Evolutionary conservation across 257 asterid species (phyloP), one percentile per base, ranked within the genome.

Genomic region (Capsicum rhomboideum): DNA sequence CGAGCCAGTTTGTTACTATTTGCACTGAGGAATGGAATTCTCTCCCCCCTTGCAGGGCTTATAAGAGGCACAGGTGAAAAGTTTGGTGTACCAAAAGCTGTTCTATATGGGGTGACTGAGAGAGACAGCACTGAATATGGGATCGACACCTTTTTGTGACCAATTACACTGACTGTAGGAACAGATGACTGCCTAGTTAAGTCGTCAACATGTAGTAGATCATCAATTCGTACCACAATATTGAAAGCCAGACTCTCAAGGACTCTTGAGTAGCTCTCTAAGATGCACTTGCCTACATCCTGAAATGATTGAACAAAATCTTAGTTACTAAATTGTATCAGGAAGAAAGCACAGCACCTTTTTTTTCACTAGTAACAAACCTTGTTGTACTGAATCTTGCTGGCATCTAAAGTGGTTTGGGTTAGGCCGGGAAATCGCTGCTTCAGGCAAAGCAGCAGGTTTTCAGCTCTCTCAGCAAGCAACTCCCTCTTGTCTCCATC

Each of bases 181-280:
- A 84, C 83, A 23, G 94, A 85, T 46, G 91, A 83, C 58, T 89
- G 93, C 87, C 87, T 91, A 44, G 89, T 93, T 79, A 93, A 85
- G 82, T 93, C 93, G 34, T 97, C 97, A 86, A 97, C 98, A 7
- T 95, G 93, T 46, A 95, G 92, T 67, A 95, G 91, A 87, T 94
- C 98, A 80, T 94, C 98, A 0, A 96, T 92, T 0, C 98, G 94
- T 13, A 98, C 93, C 18, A 91, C 91, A 6, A 96, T 93, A 52
- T 89, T 94, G 91, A 89, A 94, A 6, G 99, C 97, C 79, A 96
- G 88, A 81, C 98, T 93, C 89, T 96, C 99, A 92, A 96, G 88
- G 29, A 96, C 98, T 85, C 99, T 89, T 18, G 99, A 96, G 92
- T 96, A 96, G 97, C 99, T 93, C 93, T 96, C 99, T 80, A 96